Evolutionary conservation across 2,329 filamentous ascomycete genomes (phyloP), one percentile per base, ranked within the genome.

Genomic region (Dothideomycetes sp.): DNA sequence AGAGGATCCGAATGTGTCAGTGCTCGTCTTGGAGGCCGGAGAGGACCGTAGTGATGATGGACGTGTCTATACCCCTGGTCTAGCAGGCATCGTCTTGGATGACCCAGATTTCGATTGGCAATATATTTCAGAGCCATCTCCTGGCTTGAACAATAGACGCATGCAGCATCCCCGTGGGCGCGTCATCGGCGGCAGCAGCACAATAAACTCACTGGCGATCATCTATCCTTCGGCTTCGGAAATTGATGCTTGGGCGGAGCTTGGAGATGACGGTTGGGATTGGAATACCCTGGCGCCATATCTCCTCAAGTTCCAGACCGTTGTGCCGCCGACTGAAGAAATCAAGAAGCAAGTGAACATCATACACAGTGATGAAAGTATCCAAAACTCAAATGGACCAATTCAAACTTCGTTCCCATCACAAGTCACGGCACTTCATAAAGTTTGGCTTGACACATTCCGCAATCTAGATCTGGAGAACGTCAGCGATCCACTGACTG

Each of bases 231-330:
- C 49, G 30, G 52, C 41, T 35, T 45, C 43, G 8, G 51, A 50
- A 40, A 49, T 55, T 27, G 53, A 65, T 47, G 54, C 51, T 5
- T 66, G 61, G 62, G 56, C 49, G 5, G 46, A 49, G 11, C 29
- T 58, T 4, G 55, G 55, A 11, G 55, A 55, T 32, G 20, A 29
- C 0, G 51, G 50, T 7, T 76, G 70, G 60, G 62, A 59, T 44
- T 71, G 65, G 43, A 51, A 65, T 3, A 60, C 60, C 4, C 54
- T 70, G 12, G 49, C 63, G 3, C 66, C 65, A 0, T 71, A 63
- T 52, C 51, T 49, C 22, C 45, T 42, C 23, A 51, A 53, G 39
- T 52, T 52, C 16, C 51, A 54, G 33, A 53, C 45, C 1, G 43
- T 54, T 13, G 44, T 49, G 25, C 39, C 33, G 31, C 49, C 45